Conservation (phyloP, 345 rosid species). For the Linum trigynum region DNA sequence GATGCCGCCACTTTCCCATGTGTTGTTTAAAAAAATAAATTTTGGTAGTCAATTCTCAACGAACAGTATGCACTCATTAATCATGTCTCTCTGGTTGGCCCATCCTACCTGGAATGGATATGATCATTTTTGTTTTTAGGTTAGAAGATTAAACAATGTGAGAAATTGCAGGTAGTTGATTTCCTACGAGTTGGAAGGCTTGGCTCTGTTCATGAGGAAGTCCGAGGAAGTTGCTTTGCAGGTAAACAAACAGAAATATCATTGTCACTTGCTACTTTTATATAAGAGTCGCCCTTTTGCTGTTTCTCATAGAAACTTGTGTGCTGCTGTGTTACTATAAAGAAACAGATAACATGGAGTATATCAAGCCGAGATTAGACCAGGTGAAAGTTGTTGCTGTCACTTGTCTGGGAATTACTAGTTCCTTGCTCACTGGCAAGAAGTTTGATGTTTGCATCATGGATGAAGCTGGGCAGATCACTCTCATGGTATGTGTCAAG, state of each 20-base stretch:
- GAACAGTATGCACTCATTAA: too few relatives aligned
- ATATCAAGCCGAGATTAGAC: slow-evolving; percentile 53
- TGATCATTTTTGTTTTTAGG: too few relatives aligned
- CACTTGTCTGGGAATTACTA: slow-evolving; percentile 82
- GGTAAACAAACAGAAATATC: slow-evolving; percentile 30
- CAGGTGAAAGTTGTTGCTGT: slow-evolving; percentile 88
- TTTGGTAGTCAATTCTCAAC: too few relatives aligned
- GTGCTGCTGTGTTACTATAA: slow-evolving; percentile 39
- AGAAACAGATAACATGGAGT: slow-evolving; percentile 52
- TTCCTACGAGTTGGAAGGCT: slow-evolving; percentile 86
- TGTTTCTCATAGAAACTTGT: slow-evolving; percentile 20
- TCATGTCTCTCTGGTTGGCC: too few relatives aligned
- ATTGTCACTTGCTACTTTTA: slow-evolving; percentile 6
- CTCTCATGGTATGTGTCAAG: slow-evolving; percentile 48
- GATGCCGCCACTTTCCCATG: too few relatives aligned
- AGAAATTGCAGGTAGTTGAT: slow-evolving; percentile 49
- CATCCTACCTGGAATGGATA: too few relatives aligned
- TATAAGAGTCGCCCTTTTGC: slow-evolving; percentile 11
- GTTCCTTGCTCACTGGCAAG: slow-evolving; percentile 76
- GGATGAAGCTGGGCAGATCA: slow-evolving; percentile 98
- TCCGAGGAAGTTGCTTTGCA: slow-evolving; percentile 64
- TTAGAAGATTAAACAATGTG: neutral
- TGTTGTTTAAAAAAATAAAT: too few relatives aligned
- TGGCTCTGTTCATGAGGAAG: slow-evolving; percentile 74
- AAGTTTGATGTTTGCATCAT: slow-evolving; percentile 87